Base-by-base conservation (phyloP, 129 eudicot genomes). In the Erigeron canadensis region DNA sequence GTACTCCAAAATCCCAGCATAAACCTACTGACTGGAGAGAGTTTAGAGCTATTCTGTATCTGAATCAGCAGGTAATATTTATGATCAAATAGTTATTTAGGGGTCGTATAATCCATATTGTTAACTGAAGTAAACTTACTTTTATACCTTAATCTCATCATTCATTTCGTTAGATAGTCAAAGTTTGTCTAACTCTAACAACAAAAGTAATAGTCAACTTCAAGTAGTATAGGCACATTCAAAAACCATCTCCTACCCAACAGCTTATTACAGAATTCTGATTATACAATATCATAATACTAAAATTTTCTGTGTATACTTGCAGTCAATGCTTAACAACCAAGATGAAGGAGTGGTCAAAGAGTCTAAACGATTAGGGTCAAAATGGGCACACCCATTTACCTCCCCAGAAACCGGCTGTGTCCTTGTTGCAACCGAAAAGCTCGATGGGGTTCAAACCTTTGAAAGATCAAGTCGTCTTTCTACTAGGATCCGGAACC, bases 301-400 rank as follows among this genome's bases (percentile, higher is more conserved):
- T 28, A 28, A 28, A 47, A 60, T 45, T 5, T 61, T 13, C 10
- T 19, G 41, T 48, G 45, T 66, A 41, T 74, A 19, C 16, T 83
- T 91, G 79, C 83, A 63, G 91, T 73, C 79, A 70, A 62, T 56
- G 86, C 74, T 39, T 57, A 79, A 43, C 83, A 80, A 82, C 53
- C 83, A 79, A 77, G 96, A 90, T 10, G 75, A 54, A 42, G 69
- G 79, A 60, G 55, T 72, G 3, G 38, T 67, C 10, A 77, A 70
- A 41, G 82, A 76, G 69, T 65, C 86, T 3, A 87, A 79, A 84
- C 70, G 79, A n/a, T 87, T 90, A 10, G 96, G 96, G 55, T 70
- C 75, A 68, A 94, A 90, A 81, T 94, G 99, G 99, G 97, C 99
- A 1, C 99, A 94, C 63, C 99, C 97, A 1, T 77, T 94, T 62